These are phyloP conservation scores for Russula virescens DNA, from an alignment of 768 basidiomycete genomes.

Conservation along the genomic window DNA sequence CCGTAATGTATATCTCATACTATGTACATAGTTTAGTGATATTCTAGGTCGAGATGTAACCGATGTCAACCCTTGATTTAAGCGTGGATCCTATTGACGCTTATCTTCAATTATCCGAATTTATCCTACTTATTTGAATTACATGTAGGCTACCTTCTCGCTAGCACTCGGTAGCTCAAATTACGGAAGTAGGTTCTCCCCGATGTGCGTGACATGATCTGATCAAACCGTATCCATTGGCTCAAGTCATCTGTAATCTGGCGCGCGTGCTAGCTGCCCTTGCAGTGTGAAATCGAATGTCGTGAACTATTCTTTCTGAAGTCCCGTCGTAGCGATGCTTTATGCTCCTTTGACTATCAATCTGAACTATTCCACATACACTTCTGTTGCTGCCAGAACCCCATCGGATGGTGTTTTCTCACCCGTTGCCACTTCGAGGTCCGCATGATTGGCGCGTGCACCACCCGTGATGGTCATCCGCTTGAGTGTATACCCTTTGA, in stretches of 20 bases:
- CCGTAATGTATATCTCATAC: too few species aligned
- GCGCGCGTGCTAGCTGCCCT: neutral
- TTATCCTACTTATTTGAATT: too few species aligned
- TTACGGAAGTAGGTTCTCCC: too few species aligned
- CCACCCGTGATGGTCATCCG: conserved; percentile 23
- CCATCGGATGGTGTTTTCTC: neutral
- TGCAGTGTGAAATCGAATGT: neutral
- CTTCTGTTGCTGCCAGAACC: neutral
- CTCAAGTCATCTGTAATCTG: neutral
- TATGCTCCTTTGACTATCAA: conserved; percentile 1
- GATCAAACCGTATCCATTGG: neutral
- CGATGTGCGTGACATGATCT: neutral
- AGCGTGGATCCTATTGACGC: too few species aligned
- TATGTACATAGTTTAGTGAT: too few species aligned
- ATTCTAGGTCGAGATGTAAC: too few species aligned
- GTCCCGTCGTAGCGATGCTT: neutral
- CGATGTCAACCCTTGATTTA: too few species aligned
- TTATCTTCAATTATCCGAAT: too few species aligned
- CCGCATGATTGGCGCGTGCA: conserved; percentile 24
- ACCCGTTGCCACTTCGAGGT: conserved; percentile 19
- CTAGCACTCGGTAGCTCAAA: too few species aligned
- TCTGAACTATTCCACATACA: conserved; percentile 6
- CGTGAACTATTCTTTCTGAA: neutral
- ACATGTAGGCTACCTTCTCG: too few species aligned
- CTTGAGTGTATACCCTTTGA: conserved; percentile 35